Evolutionary conservation across 257 asterid genomes (phyloP), one percentile per base, ranked within the genome.

Genomic region (Ilex asprella): DNA sequence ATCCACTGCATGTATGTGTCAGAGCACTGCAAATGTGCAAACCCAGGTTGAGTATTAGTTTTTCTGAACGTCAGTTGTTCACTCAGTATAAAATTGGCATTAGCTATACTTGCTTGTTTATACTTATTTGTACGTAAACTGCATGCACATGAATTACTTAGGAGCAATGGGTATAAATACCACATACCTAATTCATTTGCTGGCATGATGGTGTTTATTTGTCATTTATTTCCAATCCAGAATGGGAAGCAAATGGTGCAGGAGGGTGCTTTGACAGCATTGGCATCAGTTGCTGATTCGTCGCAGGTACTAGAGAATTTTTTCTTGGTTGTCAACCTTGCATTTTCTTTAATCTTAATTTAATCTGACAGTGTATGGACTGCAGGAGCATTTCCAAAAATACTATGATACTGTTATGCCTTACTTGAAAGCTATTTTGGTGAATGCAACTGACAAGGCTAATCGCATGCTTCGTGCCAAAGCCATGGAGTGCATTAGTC

Each of bases 381-480:
- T 54, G 31, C 81, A 87, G 96, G 95, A 79, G 69, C 87, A 83
- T 67, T 87, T 90, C 83, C 85, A 87, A 73, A 90, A 87, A 66
- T 87, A 90, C 73, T 87, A 87, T 74, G 96, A 81, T 66, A 90
- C 88, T 10, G 97, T 90, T 52, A 90, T 90, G 96, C 97, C 96
- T 11, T 90, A 83, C 78, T 76, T 90, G 86, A 87, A 87, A 70
- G 76, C 97, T 55, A 90, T 90, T 68, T 76, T 90, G 78, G 88
- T 85, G 64, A 87, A 82, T 80, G 96, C 97, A 39, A 85, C 82
- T 7, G 95, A 90, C 78, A 90, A 90, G 70, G 75, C 95, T 50
- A 85, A 87, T 58, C 95, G 97, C 59, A 87, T 90, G 95, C 97
- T 90, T 66, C 96, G 97, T 73, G 97, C 97, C 64, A 90, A 90